Percentiles rank a stretch among this genome's conserved stretches.
Conservation (phyloP, 805 yeast species). For the Yarrowia sp. region DNA sequence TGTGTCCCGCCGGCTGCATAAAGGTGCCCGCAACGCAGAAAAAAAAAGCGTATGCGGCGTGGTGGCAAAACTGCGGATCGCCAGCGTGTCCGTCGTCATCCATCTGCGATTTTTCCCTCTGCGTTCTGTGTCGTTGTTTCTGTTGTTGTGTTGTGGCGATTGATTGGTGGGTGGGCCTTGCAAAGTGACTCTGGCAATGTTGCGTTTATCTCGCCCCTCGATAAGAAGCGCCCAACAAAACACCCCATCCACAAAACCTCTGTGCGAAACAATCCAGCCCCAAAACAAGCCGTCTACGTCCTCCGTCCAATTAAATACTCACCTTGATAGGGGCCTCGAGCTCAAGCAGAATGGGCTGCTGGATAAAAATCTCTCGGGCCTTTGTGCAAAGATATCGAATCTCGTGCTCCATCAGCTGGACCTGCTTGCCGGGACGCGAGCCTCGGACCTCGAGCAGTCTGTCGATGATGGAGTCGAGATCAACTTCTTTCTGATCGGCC, state of each 20-base stretch:
- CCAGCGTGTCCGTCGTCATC: background rate
- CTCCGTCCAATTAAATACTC: background rate
- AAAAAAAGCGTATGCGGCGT: background rate
- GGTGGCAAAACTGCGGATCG: constrained; percentile 2
- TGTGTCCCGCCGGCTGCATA: background rate
- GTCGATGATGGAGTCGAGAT: constrained; percentile 94
- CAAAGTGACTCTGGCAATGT: constrained; percentile 14
- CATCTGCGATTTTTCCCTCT: background rate
- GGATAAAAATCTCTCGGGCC: constrained; percentile 96
- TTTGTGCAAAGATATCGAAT: constrained; percentile 93
- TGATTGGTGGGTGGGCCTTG: background rate
- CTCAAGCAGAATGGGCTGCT: constrained; percentile 93
- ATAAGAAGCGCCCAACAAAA: constrained; percentile 1
- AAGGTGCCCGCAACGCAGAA: background rate
- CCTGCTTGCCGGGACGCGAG: constrained; percentile 97
- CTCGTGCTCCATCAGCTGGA: constrained; percentile 88
- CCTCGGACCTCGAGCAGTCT: constrained; percentile 96
- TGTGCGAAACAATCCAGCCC: background rate
- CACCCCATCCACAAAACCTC: background rate
- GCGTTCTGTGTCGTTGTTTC: background rate
- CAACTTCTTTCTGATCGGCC: constrained; percentile 63
- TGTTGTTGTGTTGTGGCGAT: background rate
- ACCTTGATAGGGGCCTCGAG: constrained; percentile 92
- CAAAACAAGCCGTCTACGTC: background rate
- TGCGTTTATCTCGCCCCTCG: constrained; percentile 12